These are phyloP conservation scores for Rhododendron molle DNA, from an alignment of 148 eudicot species.

Conservation along the genomic window DNA sequence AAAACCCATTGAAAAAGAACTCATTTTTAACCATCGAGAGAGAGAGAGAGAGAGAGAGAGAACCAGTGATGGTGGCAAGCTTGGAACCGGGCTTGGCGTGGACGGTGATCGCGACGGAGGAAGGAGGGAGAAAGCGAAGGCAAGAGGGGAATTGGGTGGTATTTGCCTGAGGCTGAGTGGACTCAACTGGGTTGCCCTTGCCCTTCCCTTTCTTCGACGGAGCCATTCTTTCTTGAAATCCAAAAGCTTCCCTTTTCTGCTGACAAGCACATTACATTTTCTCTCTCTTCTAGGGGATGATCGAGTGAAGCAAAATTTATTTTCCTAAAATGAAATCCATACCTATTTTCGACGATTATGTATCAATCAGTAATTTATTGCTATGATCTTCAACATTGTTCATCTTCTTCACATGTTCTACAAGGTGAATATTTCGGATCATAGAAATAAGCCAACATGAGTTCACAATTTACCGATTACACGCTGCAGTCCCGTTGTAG, in stretches of 20 bases:
- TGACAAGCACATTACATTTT: too few species aligned
- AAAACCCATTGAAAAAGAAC: not conserved
- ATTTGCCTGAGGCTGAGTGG: conserved; percentile 26
- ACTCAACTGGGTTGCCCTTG: conserved; percentile 30
- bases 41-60: conserved; percentile 1
- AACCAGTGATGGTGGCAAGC: conserved; percentile 80
- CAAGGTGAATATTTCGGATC: not conserved
- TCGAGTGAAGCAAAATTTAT: not conserved
- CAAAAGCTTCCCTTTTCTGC: not conserved
- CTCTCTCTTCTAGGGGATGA: not conserved
- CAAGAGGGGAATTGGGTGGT: conserved; percentile 46
- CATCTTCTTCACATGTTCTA: not conserved
- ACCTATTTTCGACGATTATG: not conserved
- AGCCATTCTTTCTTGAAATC: conserved; percentile 30
- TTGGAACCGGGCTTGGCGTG: conserved; percentile 98
- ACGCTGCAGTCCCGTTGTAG: not conserved
- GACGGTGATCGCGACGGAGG: conserved; percentile 77
- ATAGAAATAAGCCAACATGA: not conserved
- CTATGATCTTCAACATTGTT: not conserved
- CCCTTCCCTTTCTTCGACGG: conserved; percentile 65
- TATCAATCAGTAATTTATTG: not conserved
- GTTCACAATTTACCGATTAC: not conserved
- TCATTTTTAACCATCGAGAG: not conserved
- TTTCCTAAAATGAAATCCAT: not conserved
- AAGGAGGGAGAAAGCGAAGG: conserved; percentile 51